Conservation (phyloP, 192 early-diverging fungal species). For the Backusella parvicylindrica region DNA sequence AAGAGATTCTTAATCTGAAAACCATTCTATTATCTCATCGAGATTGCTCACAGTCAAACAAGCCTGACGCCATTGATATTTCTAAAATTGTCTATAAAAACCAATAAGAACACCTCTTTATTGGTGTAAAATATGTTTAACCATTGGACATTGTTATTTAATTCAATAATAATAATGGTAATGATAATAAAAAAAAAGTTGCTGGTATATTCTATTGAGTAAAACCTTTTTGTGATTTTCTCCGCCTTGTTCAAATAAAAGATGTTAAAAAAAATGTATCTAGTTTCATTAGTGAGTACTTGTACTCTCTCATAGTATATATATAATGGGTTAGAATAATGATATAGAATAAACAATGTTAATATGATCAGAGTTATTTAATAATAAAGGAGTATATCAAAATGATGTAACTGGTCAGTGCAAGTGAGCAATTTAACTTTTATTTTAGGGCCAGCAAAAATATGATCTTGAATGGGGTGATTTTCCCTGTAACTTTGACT, state of each 20-base stretch:
- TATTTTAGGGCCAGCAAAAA: background rate
- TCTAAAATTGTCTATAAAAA: background rate
- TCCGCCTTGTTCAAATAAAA: background rate
- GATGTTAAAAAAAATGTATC: background rate
- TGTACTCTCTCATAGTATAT: background rate
- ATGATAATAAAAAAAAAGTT: too few species aligned
- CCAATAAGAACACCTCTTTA: background rate
- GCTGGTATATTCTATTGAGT: background rate
- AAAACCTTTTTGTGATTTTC: background rate
- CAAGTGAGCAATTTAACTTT: background rate
- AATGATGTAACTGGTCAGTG: background rate
- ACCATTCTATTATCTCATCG: background rate
- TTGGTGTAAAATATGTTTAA: background rate
- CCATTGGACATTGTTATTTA: background rate
- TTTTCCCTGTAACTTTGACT: background rate
- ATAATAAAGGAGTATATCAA: background rate
- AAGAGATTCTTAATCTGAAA: conserved; percentile 9
- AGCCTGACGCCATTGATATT: background rate
- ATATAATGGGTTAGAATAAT: background rate
- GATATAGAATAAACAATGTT: background rate
- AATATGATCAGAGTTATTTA: background rate
- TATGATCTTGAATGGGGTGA: background rate
- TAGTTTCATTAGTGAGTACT: too few species aligned
- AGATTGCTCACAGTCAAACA: background rate
- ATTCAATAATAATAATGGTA: too few species aligned